Evolutionary conservation across 2,329 filamentous ascomycete species (phyloP), one percentile per base, ranked within the genome.

Genomic region (Colletotrichum nymphaeae): DNA sequence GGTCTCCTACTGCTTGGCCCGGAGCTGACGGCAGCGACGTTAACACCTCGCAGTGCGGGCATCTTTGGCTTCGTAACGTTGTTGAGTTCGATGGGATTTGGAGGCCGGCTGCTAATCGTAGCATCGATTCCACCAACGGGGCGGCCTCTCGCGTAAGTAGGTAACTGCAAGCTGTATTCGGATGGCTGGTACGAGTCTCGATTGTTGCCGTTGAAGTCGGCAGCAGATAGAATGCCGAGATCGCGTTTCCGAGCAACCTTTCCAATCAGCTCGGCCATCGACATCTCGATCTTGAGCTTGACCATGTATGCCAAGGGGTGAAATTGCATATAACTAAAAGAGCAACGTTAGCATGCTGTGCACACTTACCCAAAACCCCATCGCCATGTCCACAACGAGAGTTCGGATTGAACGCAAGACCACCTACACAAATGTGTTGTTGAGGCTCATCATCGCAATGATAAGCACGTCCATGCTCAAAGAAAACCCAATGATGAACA

Each of bases 271-370:
- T 85, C 84, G 69, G 87, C 86, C 86, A 89, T 88, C 7, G 84
- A 84, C 83, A 89, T 85, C 77, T 89, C 87, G 75, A 89, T 88
- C 75, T 89, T 86, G 56, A 89, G 82, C 67, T 89, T 89, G 58
- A 88, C 85, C 14, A 86, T 82, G 75, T 88, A 89, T 14, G 86
- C 86, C 3, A 88, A 79, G 0, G 87, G 87, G 63, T 88, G 86
- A 75, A 89, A 87, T 76, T 88, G 86, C 74, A 88, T 84, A 73
- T 87, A 87, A 7, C 77, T 78, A 49, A 6, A 6, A 76, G 75
- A 52, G 3, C 62, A 14, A 37, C 77, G 76, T 78, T 71, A 77
- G 55, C 19, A 24, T 22, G 12, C 32, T 7, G 4, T 11, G 4
- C 22, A 3, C 30, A 14, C 19, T 14, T 3, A 28, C 9, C 2